Conservation (phyloP, 2,329 filamentous ascomycete species). For the Fusarium sp. region DNA sequence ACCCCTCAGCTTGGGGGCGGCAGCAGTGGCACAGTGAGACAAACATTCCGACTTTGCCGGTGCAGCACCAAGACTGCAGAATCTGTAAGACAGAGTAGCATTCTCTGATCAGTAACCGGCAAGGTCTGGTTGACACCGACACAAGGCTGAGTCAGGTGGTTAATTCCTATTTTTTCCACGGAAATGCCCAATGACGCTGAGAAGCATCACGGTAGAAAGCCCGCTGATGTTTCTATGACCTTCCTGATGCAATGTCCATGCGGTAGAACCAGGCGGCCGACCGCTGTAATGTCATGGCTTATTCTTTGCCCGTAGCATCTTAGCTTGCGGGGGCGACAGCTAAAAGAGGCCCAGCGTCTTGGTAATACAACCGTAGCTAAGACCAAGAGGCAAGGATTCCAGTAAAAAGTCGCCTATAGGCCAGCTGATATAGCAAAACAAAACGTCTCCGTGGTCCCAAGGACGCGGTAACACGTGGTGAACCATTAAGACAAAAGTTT, state of each 20-base stretch:
- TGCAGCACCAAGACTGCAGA: background rate
- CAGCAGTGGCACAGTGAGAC: background rate
- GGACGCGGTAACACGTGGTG: background rate
- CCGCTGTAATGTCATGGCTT: background rate
- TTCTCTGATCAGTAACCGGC: background rate
- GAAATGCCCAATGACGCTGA: background rate
- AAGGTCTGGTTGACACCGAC: background rate
- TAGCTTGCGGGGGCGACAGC: background rate
- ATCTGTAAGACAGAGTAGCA: background rate
- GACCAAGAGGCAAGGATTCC: background rate
- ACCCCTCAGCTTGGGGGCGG: background rate
- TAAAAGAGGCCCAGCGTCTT: background rate
- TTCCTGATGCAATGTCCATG: background rate
- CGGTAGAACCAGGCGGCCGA: background rate
- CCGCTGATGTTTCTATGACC: background rate
- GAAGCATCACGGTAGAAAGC: background rate
- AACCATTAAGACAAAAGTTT: background rate
- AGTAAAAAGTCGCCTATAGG: background rate
- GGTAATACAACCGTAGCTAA: background rate
- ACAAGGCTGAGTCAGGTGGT: constrained; percentile 26
- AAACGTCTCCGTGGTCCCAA: background rate
- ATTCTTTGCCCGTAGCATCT: background rate
- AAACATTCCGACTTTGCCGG: background rate
- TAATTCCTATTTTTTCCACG: background rate
- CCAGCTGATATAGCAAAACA: background rate